Percentiles rank a stretch among this genome's conserved stretches.
These are phyloP conservation scores for Debaryomyces udenii DNA, from an alignment of 1,139 yeast species.

Conservation along the genomic window DNA sequence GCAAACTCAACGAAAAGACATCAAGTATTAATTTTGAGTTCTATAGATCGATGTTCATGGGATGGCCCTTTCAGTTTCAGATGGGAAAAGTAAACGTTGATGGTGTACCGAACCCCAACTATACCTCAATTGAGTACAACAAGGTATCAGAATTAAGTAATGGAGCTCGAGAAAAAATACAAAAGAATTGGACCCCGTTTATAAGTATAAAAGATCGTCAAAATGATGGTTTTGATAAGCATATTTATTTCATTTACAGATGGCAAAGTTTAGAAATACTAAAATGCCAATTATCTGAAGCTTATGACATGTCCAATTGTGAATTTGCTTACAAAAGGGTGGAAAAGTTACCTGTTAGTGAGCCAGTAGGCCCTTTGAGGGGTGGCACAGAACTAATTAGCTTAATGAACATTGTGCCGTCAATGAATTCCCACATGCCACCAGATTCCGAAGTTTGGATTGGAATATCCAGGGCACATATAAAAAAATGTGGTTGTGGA, in stretches of 20 bases:
- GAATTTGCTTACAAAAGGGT: constrained; percentile 27
- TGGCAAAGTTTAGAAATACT: constrained; percentile 32
- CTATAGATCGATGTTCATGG: constrained; percentile 31
- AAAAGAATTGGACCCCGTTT: constrained; percentile 16
- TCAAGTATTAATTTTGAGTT: constrained; percentile 13
- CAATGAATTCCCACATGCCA: constrained; percentile 14
- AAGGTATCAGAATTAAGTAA: constrained; percentile 30
- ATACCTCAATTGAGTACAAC: constrained; percentile 24
- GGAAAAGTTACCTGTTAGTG: constrained; percentile 17
- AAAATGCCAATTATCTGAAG: constrained; percentile 24
- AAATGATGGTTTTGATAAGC: constrained; percentile 21
- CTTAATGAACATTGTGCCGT: constrained; percentile 17
- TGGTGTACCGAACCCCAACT: constrained; percentile 18
- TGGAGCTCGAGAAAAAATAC: constrained; percentile 14
- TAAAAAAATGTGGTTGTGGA: constrained; percentile 52
- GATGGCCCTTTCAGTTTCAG: constrained; percentile 44
- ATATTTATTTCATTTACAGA: constrained; percentile 31
- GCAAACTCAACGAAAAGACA: constrained; percentile 3
- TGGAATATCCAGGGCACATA: constrained; percentile 52
- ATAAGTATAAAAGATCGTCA: constrained; percentile 11
- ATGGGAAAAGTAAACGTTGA: constrained; percentile 34
- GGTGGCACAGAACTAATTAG: constrained; percentile 26
- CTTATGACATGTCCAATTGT: constrained; percentile 22
- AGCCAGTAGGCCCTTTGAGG: constrained; percentile 15
- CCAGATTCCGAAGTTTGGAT: constrained; percentile 50